phyloP scores from a whole-genome alignment of 2,329 filamentous ascomycete genomes.

The Hysterium pulicare region DNA sequence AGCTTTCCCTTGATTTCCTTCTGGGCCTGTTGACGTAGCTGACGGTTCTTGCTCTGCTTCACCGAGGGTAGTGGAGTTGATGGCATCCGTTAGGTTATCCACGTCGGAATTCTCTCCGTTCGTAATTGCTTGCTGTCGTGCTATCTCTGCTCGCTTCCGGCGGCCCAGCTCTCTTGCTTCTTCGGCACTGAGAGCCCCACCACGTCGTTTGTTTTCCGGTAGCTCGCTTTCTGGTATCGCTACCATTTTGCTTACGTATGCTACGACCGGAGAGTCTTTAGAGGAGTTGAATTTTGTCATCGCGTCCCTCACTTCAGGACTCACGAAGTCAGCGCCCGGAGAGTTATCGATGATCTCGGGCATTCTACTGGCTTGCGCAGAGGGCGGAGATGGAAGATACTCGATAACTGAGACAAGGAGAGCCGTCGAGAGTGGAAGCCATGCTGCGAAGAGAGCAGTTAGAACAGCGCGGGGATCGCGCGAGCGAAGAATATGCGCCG shows the following conservation, averaged over 20 bases:
- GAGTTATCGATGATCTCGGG: conserved; percentile 76
- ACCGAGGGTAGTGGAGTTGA: conserved; percentile 59
- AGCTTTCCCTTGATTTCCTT: conserved; percentile 63
- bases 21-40: conserved; percentile 18
- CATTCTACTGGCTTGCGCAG: conserved; percentile 75
- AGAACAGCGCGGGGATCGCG: conserved; percentile 80
- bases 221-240: conserved; percentile 90
- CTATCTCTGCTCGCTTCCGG: conserved; percentile 85
- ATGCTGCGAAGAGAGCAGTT: conserved; percentile 80
- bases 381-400: conserved; percentile 78
- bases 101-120: conserved; percentile 45
- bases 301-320: conserved; percentile 67
- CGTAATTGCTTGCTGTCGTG: conserved; percentile 65
- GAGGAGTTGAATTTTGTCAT: conserved; percentile 76
- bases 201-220: conserved; percentile 74
- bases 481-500: conserved; percentile 78
- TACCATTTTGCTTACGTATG: conserved; percentile 98
- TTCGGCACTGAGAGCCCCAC: conserved; percentile 71
- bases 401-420: conserved; percentile 92
- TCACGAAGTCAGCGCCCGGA: conserved; percentile 70
- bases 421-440: conserved; percentile 90
- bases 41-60: conserved; percentile 35
- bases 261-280: conserved; percentile 74
- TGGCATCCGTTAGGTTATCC: conserved; percentile 54
- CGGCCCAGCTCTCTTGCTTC: conserved; percentile 85